Evolutionary conservation across 2,329 filamentous ascomycete genomes (phyloP).

Genomic region (Zalaria sp.): DNA sequence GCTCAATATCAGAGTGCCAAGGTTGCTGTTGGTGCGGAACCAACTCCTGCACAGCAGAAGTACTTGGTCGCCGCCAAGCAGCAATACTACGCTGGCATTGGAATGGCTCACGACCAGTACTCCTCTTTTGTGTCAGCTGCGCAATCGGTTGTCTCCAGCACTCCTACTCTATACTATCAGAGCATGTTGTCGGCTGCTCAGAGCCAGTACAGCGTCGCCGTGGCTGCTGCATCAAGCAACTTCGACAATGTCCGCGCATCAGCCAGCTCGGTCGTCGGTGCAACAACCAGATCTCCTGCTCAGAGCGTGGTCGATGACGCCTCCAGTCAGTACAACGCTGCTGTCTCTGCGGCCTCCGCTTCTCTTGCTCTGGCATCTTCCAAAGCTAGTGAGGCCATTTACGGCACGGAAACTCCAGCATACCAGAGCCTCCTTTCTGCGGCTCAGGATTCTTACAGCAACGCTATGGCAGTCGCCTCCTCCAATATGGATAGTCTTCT

Average conservation of each 20-base stretch:
- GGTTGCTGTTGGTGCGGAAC: conserved; percentile 48
- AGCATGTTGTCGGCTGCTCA: conserved; percentile 55
- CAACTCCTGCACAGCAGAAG: conserved; percentile 41
- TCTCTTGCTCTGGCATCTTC: conserved; percentile 3
- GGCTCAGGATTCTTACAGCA: conserved; percentile 31
- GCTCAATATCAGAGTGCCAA: conserved; percentile 57
- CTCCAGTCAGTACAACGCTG: conserved; percentile 16
- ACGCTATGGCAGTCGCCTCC: conserved; percentile 18
- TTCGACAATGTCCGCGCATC: conserved; percentile 12
- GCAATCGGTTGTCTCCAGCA: conserved; percentile 45
- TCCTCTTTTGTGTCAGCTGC: conserved; percentile 60
- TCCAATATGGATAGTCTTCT: conserved; percentile 13
- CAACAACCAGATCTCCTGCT: conserved; percentile 11
- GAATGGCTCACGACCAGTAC: conserved; percentile 66
- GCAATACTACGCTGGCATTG: conserved; percentile 66
- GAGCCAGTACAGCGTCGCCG: conserved; percentile 19
- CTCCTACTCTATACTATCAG: conserved; percentile 49
- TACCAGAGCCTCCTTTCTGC: conserved; percentile 60
- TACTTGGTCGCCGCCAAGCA: conserved; percentile 46
- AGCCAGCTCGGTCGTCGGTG: conserved; percentile 11
- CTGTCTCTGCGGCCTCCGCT: conserved; percentile 12
- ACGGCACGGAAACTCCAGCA: conserved; percentile 43
- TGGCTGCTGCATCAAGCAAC: conserved; percentile 17
- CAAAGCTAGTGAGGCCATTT: conserved; percentile 28
- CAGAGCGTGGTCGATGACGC: conserved; percentile 15